These are phyloP conservation scores for Luffa acutangula DNA, from an alignment of 306 rosid genomes.

Conservation along the genomic window DNA sequence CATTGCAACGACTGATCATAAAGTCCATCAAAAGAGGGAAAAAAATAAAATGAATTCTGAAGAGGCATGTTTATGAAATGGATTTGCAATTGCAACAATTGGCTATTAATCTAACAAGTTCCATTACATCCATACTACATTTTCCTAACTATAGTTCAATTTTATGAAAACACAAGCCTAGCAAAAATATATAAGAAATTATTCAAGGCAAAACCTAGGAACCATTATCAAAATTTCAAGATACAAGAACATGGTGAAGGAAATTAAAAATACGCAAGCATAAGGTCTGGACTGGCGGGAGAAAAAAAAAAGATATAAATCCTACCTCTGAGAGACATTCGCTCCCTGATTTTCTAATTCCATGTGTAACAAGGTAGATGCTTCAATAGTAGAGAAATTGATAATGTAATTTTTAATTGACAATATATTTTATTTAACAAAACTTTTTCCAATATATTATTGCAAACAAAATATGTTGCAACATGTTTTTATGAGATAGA, in stretches of 20 bases:
- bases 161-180: neutral
- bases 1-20: neutral
- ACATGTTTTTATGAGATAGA: conserved; percentile 9
- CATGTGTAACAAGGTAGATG: too few species aligned
- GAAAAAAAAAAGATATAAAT: neutral
- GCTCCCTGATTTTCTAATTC: conserved; percentile 60
- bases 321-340: conserved; percentile 61
- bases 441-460: neutral
- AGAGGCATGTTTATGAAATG: neutral
- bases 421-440: neutral
- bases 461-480: neutral
- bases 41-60: neutral
- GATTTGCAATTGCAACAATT: neutral
- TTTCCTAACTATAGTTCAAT: neutral
- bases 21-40: neutral
- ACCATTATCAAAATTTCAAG: neutral
- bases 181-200: neutral
- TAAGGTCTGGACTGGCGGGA: neutral
- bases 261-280: neutral
- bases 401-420: neutral
- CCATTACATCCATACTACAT: neutral
- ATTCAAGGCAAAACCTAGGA: neutral
- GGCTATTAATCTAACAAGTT: neutral
- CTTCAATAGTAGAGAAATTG: too few species aligned
- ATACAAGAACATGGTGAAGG: neutral